These are phyloP conservation scores for Paxillus ammoniavirescens DNA, from an alignment of 768 basidiomycete species.

Conservation along the genomic window DNA sequence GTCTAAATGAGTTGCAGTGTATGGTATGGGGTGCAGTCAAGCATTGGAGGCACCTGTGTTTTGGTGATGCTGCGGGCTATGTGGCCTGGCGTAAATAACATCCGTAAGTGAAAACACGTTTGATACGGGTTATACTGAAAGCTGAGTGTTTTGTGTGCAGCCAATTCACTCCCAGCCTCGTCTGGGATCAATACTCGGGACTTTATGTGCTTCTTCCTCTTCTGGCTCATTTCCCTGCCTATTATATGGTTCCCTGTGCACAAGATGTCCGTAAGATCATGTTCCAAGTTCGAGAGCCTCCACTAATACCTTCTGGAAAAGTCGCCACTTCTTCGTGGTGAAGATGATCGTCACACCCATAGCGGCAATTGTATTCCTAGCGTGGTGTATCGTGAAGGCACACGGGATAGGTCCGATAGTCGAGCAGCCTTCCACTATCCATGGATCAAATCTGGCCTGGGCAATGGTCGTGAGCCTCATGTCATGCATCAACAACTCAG, in stretches of 20 bases:
- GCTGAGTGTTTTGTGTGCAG: conserved; percentile 29
- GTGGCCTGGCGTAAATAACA: conserved; percentile 69
- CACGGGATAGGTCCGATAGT: conserved; percentile 77
- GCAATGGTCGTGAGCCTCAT: conserved; percentile 69
- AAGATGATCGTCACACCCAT: conserved; percentile 73
- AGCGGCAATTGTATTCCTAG: conserved; percentile 69
- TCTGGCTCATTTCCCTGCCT: conserved; percentile 79
- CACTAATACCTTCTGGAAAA: conserved; percentile 26
- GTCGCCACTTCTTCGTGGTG: conserved; percentile 75
- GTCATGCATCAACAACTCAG: conserved; percentile 80
- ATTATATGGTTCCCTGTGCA: conserved; percentile 84
- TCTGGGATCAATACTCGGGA: conserved; percentile 75
- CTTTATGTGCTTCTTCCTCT: conserved; percentile 83
- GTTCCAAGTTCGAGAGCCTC: conserved; percentile 2
- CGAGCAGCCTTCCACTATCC: conserved; percentile 56
- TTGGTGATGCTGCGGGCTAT: conserved; percentile 73
- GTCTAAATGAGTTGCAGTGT: conserved; percentile 40
- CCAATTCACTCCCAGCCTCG: conserved; percentile 69
- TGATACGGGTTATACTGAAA: not conserved
- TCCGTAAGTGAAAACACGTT: conserved; percentile 44
- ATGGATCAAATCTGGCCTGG: conserved; percentile 73
- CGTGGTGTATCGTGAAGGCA: conserved; percentile 77
- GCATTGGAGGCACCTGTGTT: conserved; percentile 80
- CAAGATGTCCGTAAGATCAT: conserved; percentile 54
- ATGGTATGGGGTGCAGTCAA: conserved; percentile 79